A percentile compares a stretch with the other conserved stretches of the same genome.
These are phyloP conservation scores for Rhizophagus sp. DNA, from an alignment of 192 early-diverging fungal genomes.

Conservation along the genomic window DNA sequence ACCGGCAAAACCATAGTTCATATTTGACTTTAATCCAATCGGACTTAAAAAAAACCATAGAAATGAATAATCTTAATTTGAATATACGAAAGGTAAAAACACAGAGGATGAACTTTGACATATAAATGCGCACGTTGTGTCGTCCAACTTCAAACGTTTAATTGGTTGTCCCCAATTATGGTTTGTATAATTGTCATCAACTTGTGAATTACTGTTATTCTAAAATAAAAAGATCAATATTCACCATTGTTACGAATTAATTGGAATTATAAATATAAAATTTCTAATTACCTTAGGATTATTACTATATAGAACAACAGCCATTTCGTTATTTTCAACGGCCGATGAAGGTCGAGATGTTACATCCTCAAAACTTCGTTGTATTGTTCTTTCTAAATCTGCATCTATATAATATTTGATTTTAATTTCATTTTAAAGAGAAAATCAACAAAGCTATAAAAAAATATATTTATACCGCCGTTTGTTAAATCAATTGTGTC, in stretches of 20 bases:
- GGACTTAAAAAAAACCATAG: conserved; percentile 30
- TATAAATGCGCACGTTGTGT: conserved; percentile 1
- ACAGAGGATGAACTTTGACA: neutral
- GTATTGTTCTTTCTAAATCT: neutral
- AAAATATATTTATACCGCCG: too few relatives aligned
- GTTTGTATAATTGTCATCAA: neutral
- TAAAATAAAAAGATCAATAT: neutral
- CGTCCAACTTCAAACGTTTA: conserved; percentile 17
- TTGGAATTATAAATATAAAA: neutral
- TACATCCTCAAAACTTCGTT: neutral
- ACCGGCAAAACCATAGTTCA: conserved; percentile 33
- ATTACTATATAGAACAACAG: neutral
- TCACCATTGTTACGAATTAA: neutral
- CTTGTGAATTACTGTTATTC: neutral
- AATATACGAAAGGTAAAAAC: neutral
- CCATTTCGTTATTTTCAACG: neutral
- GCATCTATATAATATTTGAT: neutral
- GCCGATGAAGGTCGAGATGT: neutral
- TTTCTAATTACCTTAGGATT: neutral
- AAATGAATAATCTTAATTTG: neutral
- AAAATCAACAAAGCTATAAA: too few relatives aligned
- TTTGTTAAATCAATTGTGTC: too few relatives aligned
- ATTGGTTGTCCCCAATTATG: conserved; percentile 5
- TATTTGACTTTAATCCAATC: conserved; percentile 36
- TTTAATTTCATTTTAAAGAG: too few relatives aligned